A percentile compares a stretch with the other conserved stretches of the same genome.
phyloP scores from a whole-genome alignment of 2,329 filamentous ascomycete species.

The Cladosporium phlei region DNA sequence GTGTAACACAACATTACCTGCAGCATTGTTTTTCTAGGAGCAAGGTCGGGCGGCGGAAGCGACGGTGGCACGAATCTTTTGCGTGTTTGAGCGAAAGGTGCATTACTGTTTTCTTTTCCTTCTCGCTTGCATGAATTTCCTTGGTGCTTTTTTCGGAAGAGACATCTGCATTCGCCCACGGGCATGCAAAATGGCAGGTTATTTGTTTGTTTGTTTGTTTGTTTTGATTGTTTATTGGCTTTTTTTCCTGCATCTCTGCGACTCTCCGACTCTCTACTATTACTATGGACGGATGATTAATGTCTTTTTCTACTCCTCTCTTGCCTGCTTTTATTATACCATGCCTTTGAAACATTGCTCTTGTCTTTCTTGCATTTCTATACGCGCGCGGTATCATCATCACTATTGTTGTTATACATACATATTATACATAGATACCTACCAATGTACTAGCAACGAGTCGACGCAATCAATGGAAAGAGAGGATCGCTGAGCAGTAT shows the following conservation, averaged over 20 bases:
- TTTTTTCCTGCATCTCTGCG: background rate
- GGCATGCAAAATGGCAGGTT: constrained; percentile 2
- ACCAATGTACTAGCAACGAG: too few relatives aligned
- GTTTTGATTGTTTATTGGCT: background rate
- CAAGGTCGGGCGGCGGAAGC: too few relatives aligned
- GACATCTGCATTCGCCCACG: background rate
- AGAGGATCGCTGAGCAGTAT: too few relatives aligned
- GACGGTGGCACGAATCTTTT: too few relatives aligned
- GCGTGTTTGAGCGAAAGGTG: too few relatives aligned
- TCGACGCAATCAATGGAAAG: too few relatives aligned
- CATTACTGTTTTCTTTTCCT: background rate
- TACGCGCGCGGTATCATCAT: too few relatives aligned
- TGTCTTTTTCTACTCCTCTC: background rate
- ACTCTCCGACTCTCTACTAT: background rate
- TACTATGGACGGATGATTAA: constrained; percentile 5
- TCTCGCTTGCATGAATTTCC: background rate
- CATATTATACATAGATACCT: too few relatives aligned
- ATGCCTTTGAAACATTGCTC: background rate
- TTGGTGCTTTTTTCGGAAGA: constrained; percentile 1
- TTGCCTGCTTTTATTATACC: background rate
- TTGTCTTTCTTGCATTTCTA: background rate
- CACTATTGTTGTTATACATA: too few relatives aligned
- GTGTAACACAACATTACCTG: too few relatives aligned
- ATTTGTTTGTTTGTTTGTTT: too few relatives aligned
- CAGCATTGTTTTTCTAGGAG: too few relatives aligned